Base-by-base conservation (phyloP, 2,329 filamentous ascomycete species). In the Sclerotinia spermophila region DNA sequence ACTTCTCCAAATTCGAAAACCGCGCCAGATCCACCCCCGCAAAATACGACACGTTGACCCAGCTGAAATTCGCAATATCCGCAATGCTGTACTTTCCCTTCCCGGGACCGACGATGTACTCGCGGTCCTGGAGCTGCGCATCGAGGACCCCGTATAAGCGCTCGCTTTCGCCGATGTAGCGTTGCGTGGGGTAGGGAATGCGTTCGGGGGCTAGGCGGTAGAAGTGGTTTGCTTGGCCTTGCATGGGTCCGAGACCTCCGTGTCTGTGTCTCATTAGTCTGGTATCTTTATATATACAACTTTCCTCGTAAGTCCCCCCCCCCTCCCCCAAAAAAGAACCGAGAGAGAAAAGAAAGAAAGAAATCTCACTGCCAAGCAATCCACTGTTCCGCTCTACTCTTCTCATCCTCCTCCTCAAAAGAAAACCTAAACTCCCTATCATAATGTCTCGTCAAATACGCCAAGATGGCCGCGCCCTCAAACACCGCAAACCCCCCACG, bases 131-230 rank as follows among this genome's bases (percentile, higher is more conserved):
- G 21, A 95, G 87, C 68, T 90, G 89, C 76, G 84, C 83, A 79
- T 95, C 86, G 1, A 95, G 84, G 30, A 94, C 84, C 35, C 89
- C 86, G 80, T 94, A 94, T 1, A 95, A 84, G 3, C 92, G 87
- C 74, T 91, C 85, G 1, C 89, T 88, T 83, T 95, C 92, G 76
- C 91, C 92, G 68, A 90, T 84, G 80, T 94, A 95, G 55, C 92
- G 87, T 77, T 91, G 89, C 24, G 91, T 86, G 64, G 85, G 89
- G 79, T 93, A 94, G 65, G 88, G 84, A 76, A 92, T 90, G 77
- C 85, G 86, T 77, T 92, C 89, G 56, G 89, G 87, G 5, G 90
- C 87, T 76, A 90, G 89, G 55, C 87, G 85, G 67, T 83, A 79
- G 82, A 94, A 94, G 81, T 94, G 90, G 80, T 91, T 90, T 71